Evolutionary conservation across 345 rosid species (phyloP).

Genomic region (Viola odorata): DNA sequence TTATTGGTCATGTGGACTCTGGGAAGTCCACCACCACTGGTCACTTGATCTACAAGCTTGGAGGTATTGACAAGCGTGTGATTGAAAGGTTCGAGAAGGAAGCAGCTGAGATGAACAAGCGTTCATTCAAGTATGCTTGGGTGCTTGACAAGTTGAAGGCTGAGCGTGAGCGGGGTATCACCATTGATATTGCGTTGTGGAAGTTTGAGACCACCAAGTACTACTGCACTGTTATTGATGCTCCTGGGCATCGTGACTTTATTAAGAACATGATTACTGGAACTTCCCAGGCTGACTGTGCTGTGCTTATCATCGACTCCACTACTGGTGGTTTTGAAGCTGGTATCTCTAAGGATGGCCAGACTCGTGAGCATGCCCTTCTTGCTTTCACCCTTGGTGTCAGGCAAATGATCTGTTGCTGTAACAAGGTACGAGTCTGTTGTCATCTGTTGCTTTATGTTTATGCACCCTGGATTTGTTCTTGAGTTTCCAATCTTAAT

Average conservation of each 20-base stretch:
- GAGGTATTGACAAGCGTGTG: slow-evolving; percentile 86
- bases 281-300: slow-evolving; percentile 82
- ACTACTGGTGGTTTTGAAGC: slow-evolving; percentile 86
- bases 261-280: slow-evolving; percentile 87
- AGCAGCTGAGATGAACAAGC: slow-evolving; percentile 90
- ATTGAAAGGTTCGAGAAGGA: slow-evolving; percentile 84
- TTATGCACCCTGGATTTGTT: no score
- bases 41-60: slow-evolving; percentile 76
- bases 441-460: no score
- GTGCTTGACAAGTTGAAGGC: slow-evolving; percentile 84
- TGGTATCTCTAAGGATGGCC: slow-evolving; percentile 78
- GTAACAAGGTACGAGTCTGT: slow-evolving; percentile 49
- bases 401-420: slow-evolving; percentile 71
- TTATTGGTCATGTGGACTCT: slow-evolving; percentile 83
- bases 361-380: slow-evolving; percentile 67
- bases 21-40: slow-evolving; percentile 87
- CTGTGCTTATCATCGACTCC: slow-evolving; percentile 70
- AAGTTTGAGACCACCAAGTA: slow-evolving; percentile 77
- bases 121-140: slow-evolving; percentile 89
- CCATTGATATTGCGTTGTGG: slow-evolving; percentile 82
- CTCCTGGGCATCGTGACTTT: slow-evolving; percentile 79
- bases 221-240: slow-evolving; percentile 80
- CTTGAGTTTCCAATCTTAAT: not conserved
- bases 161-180: slow-evolving; percentile 82
- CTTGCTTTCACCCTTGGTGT: slow-evolving; percentile 66